Conservation (phyloP, 306 rosid genomes). For the Vigna reflexopilosa region DNA sequence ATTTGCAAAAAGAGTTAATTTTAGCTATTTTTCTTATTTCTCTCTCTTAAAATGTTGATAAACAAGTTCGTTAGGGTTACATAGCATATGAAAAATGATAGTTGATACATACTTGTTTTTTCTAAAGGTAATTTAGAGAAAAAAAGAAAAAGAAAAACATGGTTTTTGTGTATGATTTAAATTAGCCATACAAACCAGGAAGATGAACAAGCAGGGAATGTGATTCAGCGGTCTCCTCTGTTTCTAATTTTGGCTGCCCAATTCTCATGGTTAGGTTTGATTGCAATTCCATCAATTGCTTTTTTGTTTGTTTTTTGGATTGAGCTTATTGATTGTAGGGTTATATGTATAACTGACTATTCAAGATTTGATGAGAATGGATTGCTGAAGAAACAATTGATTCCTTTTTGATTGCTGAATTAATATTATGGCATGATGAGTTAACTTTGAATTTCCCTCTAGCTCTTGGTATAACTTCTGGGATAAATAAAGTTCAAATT, state of each 20-base stretch:
- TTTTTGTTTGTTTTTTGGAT: too few species aligned
- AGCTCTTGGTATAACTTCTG: background rate
- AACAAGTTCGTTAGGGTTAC: too few species aligned
- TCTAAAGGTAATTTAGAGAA: too few species aligned
- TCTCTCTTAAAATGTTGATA: too few species aligned
- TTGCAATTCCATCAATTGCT: background rate
- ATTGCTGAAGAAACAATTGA: background rate
- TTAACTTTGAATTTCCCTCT: background rate
- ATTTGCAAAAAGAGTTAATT: too few species aligned
- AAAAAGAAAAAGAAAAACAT: background rate
- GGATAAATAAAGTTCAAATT: background rate
- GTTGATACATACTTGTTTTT: too few species aligned
- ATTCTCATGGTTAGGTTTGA: background rate
- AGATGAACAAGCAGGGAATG: background rate
- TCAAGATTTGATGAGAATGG: background rate
- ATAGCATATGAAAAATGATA: too few species aligned
- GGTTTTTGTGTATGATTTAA: background rate
- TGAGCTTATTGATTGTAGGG: too few species aligned
- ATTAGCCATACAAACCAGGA: slow-evolving; percentile 1
- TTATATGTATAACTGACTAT: background rate
- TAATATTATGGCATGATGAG: background rate
- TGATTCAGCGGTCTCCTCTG: slow-evolving; percentile 12
- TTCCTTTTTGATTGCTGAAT: background rate
- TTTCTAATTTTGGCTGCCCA: background rate
- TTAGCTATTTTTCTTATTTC: too few species aligned